A percentile compares a stretch with the other conserved stretches of the same genome.
These are phyloP conservation scores for Pseudogymnoascus sp. DNA, from an alignment of 2,329 filamentous ascomycete genomes.

Conservation along the genomic window DNA sequence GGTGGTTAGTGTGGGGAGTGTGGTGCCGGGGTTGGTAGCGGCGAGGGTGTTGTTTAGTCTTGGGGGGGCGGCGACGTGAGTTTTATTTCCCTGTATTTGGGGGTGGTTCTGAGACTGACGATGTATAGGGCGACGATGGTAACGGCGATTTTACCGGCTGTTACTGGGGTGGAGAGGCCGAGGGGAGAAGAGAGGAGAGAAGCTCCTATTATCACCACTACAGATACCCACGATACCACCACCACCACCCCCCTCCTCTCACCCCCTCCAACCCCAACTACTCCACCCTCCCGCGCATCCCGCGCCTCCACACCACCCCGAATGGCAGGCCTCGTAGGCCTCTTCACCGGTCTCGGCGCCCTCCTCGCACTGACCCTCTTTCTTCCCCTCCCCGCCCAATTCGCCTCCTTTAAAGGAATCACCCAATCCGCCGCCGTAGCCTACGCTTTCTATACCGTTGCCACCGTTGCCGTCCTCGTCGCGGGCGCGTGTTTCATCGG, in stretches of 20 bases:
- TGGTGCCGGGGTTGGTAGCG: constrained; percentile 82
- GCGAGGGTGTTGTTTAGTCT: constrained; percentile 81
- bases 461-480: constrained; percentile 60
- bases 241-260: not conserved
- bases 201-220: constrained; percentile 26
- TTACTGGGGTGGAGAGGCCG: constrained; percentile 39
- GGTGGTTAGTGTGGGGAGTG: constrained; percentile 79
- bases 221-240: constrained; percentile 7
- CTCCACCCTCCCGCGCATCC: constrained; percentile 3
- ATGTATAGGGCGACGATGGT: constrained; percentile 74
- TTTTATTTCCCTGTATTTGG: constrained; percentile 12
- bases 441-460: constrained; percentile 83
- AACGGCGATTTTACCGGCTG: constrained; percentile 77
- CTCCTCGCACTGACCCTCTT: constrained; percentile 76
- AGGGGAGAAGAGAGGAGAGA: not conserved
- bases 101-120: not conserved
- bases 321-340: constrained; percentile 80
- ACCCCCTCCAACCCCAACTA: constrained; percentile 10
- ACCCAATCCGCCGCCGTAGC: constrained; percentile 67
- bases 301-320: constrained; percentile 42
- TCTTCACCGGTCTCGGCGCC: constrained; percentile 88
- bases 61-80: constrained; percentile 78
- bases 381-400: constrained; percentile 75
- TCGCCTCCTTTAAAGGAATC: constrained; percentile 61
- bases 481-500: constrained; percentile 72